A percentile compares a stretch with the other conserved stretches of the same genome.
These are phyloP conservation scores for Rhododendron simsii DNA, from an alignment of 148 eudicot genomes.

Conservation along the genomic window DNA sequence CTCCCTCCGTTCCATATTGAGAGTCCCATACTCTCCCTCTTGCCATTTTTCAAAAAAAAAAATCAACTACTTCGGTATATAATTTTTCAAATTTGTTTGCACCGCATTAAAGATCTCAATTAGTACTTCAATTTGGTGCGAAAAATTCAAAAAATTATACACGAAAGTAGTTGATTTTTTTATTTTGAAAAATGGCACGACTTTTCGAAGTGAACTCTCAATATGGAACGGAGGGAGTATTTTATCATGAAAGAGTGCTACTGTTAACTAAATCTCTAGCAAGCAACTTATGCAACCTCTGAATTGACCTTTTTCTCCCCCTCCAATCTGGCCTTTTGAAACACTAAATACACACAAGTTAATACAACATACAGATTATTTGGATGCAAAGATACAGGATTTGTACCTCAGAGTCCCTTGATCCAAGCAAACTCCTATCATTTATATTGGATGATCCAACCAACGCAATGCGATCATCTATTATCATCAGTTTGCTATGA, in stretches of 20 bases:
- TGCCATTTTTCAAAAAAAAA: no score
- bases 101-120: no score
- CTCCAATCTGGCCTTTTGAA: neutral
- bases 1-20: no score
- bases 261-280: neutral
- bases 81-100: no score
- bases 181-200: no score
- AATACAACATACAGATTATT: neutral
- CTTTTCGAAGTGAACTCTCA: no score
- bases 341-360: neutral
- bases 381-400: neutral
- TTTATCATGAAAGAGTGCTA: neutral
- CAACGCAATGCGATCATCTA: conserved; percentile 71
- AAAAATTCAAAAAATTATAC: no score
- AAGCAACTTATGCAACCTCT: neutral
- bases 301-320: neutral
- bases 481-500: conserved; percentile 93
- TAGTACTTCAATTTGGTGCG: no score
- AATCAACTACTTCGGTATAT: no score
- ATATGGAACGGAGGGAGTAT: no score
- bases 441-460: conserved; percentile 95
- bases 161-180: no score
- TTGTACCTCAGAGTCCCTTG: conserved; percentile 91
- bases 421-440: conserved; percentile 96
- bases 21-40: no score